Conservation (phyloP, 2,329 filamentous ascomycete species). For the Moelleriella libera region DNA sequence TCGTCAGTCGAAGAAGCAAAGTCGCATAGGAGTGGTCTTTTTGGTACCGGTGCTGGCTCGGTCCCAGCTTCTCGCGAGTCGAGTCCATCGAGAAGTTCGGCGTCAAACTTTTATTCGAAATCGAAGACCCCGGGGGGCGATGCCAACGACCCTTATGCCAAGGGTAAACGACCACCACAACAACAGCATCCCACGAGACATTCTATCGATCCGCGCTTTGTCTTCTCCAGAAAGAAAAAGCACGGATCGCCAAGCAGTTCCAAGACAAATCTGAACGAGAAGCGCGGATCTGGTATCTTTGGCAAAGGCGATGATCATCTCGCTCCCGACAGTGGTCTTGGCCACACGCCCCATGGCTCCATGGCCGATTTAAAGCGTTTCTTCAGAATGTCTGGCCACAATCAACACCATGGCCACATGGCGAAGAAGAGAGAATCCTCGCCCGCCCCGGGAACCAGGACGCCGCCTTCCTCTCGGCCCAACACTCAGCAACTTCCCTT, state of each 20-base stretch:
- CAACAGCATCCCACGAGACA: slow-evolving; percentile 46
- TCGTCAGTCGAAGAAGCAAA: slow-evolving; percentile 24
- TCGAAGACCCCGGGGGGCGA: slow-evolving; percentile 71
- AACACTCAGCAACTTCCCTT: slow-evolving; percentile 59
- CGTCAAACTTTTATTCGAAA: slow-evolving; percentile 52
- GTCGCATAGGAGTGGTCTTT: slow-evolving; percentile 40
- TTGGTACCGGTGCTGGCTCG: slow-evolving; percentile 36
- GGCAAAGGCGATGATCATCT: slow-evolving; percentile 18
- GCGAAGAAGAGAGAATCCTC: slow-evolving; percentile 57
- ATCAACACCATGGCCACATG: slow-evolving; percentile 49
- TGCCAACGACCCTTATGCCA: slow-evolving; percentile 75
- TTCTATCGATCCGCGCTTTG: slow-evolving; percentile 64
- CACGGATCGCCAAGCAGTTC: slow-evolving; percentile 42
- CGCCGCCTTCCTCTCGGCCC: slow-evolving; percentile 28
- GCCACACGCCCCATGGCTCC: slow-evolving; percentile 46
- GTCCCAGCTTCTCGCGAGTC: slow-evolving; percentile 44
- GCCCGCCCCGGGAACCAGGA: slow-evolving; percentile 40
- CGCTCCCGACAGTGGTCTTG: slow-evolving; percentile 11
- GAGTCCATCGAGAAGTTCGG: slow-evolving; percentile 49
- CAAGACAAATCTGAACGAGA: slow-evolving; percentile 37
- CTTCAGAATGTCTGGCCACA: slow-evolving; percentile 63
- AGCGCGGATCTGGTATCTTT: slow-evolving; percentile 31
- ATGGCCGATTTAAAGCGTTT: slow-evolving; percentile 97
- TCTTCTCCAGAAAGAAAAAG: slow-evolving; percentile 66
- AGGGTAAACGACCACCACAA: slow-evolving; percentile 61